Percentiles rank a stretch among this genome's conserved stretches.
phyloP scores from a whole-genome alignment of 345 rosid species.

The Pugionium cornutum region DNA sequence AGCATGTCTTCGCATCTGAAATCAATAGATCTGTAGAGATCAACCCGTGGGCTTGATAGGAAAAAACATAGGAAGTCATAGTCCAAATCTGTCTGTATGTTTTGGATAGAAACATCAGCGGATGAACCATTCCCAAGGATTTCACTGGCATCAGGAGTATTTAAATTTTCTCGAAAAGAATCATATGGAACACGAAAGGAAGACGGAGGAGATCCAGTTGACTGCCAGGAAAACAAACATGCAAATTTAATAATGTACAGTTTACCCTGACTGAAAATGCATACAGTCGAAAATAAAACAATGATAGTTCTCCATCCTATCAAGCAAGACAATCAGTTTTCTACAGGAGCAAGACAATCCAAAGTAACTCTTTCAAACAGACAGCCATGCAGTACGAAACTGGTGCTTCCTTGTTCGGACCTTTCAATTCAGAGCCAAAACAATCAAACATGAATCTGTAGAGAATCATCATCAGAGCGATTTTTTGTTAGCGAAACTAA shows the following conservation, averaged over 20 bases:
- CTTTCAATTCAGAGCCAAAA: too few relatives aligned
- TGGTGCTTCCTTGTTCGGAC: not conserved
- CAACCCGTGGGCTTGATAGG: slow-evolving; percentile 76
- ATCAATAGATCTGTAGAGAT: slow-evolving; percentile 84
- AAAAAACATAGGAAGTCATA: slow-evolving; percentile 82
- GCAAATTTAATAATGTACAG: slow-evolving; percentile 11
- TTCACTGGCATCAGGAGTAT: slow-evolving; percentile 39
- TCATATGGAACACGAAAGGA: slow-evolving; percentile 77
- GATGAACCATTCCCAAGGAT: slow-evolving; percentile 40
- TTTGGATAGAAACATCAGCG: slow-evolving; percentile 41
- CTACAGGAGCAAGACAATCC: not conserved
- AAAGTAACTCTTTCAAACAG: slow-evolving; percentile 9
- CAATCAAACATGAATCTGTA: too few relatives aligned
- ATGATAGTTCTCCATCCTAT: not conserved
- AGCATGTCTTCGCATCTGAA: slow-evolving; percentile 92
- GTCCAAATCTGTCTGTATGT: slow-evolving; percentile 62
- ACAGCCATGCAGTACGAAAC: not conserved
- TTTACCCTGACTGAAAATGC: not conserved
- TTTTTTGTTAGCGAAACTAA: too few relatives aligned
- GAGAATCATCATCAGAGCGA: not conserved
- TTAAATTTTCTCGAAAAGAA: slow-evolving; percentile 58
- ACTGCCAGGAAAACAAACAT: slow-evolving; percentile 53
- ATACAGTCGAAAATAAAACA: too few relatives aligned
- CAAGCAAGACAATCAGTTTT: slow-evolving; percentile 8
- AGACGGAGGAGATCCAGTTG: slow-evolving; percentile 90